phyloP scores from a whole-genome alignment of 2,329 filamentous ascomycete genomes.

The Cladosporium halotolerans region DNA sequence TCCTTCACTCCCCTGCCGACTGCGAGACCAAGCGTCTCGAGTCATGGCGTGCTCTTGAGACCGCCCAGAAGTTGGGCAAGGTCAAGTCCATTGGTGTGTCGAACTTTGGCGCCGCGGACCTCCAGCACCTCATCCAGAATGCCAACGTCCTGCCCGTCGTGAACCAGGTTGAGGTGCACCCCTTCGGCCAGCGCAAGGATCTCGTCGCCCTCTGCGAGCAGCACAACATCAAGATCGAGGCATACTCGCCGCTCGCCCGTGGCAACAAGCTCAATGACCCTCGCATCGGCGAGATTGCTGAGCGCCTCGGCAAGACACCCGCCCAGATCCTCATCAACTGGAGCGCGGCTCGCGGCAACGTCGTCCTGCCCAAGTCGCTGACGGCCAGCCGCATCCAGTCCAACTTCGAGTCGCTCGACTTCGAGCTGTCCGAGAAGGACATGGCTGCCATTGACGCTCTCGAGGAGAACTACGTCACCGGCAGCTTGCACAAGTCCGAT shows the following conservation, averaged over 20 bases:
- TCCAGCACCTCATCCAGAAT: constrained; percentile 47
- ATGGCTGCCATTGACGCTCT: constrained; percentile 6
- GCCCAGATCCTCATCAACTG: constrained; percentile 45
- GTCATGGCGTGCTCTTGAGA: constrained; percentile 64
- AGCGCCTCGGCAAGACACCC: constrained; percentile 42
- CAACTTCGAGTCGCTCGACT: constrained; percentile 61
- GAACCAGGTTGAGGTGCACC: constrained; percentile 45
- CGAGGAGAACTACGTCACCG: constrained; percentile 9
- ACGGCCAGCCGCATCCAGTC: constrained; percentile 62
- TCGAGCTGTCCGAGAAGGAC: constrained; percentile 37
- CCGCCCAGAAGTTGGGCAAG: constrained; percentile 53
- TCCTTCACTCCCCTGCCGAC: constrained; percentile 40
- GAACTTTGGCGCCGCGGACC: constrained; percentile 58
- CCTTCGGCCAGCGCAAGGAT: constrained; percentile 26
- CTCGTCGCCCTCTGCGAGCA: constrained; percentile 36
- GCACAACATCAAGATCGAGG: constrained; percentile 60
- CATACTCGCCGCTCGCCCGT: constrained; percentile 53
- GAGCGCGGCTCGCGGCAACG: constrained; percentile 42
- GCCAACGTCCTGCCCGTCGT: constrained; percentile 51
- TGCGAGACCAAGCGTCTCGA: constrained; percentile 53
- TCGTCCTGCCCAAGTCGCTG: constrained; percentile 50
- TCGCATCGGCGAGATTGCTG: constrained; percentile 40
- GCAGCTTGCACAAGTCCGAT: constrained; percentile 5
- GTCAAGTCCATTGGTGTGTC: constrained; percentile 69
- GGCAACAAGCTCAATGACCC: constrained; percentile 44